Evolutionary conservation across 208 protist genomes (phyloP).

Genomic region (Trypanosoma melophagium): DNA sequence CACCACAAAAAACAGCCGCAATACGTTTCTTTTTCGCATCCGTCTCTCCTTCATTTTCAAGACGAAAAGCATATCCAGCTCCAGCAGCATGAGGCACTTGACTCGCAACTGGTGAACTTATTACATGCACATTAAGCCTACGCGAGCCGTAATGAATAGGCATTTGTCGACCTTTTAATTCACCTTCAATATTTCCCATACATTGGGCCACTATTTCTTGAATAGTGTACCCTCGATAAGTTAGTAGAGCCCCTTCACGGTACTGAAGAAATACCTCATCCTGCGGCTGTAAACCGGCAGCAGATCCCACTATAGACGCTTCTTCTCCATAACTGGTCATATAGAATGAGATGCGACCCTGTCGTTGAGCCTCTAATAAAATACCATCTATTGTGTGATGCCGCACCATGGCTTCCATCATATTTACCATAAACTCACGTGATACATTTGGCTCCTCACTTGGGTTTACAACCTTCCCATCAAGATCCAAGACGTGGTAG

Average conservation of each 20-base stretch:
- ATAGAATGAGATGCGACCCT: conserved; percentile 97
- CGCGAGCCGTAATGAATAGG: conserved; percentile 96
- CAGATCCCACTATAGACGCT: conserved; percentile 87
- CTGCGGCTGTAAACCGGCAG: conserved; percentile 80
- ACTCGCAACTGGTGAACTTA: conserved; percentile 95
- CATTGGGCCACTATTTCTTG: conserved; percentile 95
- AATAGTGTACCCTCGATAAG: conserved; percentile 90
- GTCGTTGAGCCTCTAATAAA: conserved; percentile 92
- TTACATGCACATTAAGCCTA: conserved; percentile 93
- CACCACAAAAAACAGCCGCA: conserved; percentile 95
- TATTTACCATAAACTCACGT: conserved; percentile 36
- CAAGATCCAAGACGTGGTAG: conserved; percentile 67
- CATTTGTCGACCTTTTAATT: conserved; percentile 96
- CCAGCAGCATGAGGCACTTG: conserved; percentile 96
- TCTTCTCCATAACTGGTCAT: conserved; percentile 97
- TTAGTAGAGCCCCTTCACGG: conserved; percentile 81
- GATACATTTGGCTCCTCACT: conserved; percentile 12
- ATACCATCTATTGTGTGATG: conserved; percentile 93
- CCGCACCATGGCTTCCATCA: conserved; percentile 92
- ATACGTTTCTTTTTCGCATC: conserved; percentile 37
- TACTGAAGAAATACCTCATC: conserved; percentile 97
- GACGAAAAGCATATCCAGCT: conserved; percentile 93
- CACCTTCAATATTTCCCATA: conserved; percentile 90
- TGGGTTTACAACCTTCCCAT: conserved; percentile 37
- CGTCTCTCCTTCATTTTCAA: conserved; percentile 62